These are phyloP conservation scores for Colletotrichum noveboracense DNA, from an alignment of 2,329 filamentous ascomycete species.

Conservation along the genomic window DNA sequence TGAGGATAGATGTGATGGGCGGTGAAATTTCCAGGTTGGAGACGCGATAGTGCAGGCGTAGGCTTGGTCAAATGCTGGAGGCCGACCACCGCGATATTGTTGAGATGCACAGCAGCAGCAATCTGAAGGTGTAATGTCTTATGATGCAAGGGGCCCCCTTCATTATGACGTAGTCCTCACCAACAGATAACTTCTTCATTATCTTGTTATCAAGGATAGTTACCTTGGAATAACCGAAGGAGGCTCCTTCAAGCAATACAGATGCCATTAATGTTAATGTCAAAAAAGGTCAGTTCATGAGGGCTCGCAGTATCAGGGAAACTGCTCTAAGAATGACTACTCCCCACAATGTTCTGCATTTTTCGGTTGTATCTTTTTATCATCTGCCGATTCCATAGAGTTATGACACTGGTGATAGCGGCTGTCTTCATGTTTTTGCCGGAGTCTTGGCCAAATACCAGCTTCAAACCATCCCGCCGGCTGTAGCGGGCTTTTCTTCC, in stretches of 20 bases:
- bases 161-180: background rate
- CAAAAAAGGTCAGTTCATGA: too few species aligned
- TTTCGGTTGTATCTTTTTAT: background rate
- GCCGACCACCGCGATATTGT: background rate
- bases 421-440: background rate
- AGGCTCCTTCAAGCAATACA: too few species aligned
- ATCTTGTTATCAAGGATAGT: fast-evolving
- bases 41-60: background rate
- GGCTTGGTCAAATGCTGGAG: background rate
- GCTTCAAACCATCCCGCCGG: slow-evolving; percentile 13
- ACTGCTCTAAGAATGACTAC: too few species aligned
- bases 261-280: too few species aligned
- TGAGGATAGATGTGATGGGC: background rate
- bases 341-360: background rate
- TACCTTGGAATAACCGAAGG: background rate
- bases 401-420: fast-evolving
- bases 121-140: background rate
- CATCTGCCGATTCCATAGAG: background rate
- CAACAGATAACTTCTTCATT: background rate
- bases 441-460: background rate
- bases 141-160: background rate
- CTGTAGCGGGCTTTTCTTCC: fast-evolving
- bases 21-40: background rate
- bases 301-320: fast-evolving
- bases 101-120: background rate